phyloP scores from a whole-genome alignment of 225 moss, liverwort and hornwort species.

The Sphagnum tenellum region DNA sequence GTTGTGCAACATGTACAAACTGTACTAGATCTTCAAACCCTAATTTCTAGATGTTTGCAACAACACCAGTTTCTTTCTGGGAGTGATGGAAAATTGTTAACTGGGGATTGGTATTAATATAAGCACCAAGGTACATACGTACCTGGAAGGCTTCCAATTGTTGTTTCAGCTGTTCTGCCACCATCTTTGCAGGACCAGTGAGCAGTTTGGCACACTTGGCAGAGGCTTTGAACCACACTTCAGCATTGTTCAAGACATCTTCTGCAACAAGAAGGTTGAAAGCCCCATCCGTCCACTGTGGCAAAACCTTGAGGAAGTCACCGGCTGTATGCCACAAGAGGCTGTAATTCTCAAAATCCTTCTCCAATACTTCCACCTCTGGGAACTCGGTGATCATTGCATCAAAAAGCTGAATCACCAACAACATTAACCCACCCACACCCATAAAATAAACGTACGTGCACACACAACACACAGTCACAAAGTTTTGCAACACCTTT shows the following conservation, averaged over 20 bases:
- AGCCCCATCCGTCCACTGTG: slow-evolving; percentile 61
- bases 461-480: too few species aligned
- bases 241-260: slow-evolving; percentile 50
- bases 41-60: too few species aligned
- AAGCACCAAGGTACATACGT: too few species aligned
- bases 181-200: slow-evolving; percentile 39
- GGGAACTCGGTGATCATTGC: slow-evolving; percentile 56
- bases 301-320: slow-evolving; percentile 50
- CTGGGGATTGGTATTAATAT: too few species aligned
- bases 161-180: slow-evolving; percentile 45
- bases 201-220: slow-evolving; percentile 54
- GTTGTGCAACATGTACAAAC: too few species aligned
- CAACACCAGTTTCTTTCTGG: too few species aligned
- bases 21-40: too few species aligned
- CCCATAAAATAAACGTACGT: too few species aligned
- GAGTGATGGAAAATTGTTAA: too few species aligned
- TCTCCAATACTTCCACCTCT: slow-evolving; percentile 33
- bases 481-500: too few species aligned
- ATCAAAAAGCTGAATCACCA: slow-evolving; percentile 49
- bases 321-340: slow-evolving; percentile 59
- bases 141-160: slow-evolving; percentile 57
- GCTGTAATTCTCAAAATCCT: slow-evolving; percentile 50
- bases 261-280: slow-evolving; percentile 41
- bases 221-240: slow-evolving; percentile 47
- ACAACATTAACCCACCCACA: too few species aligned